Evolutionary conservation across 75 land plant species (phyloP), one percentile per base, ranked within the genome.

Genomic region (Pinus tabuliformis): DNA sequence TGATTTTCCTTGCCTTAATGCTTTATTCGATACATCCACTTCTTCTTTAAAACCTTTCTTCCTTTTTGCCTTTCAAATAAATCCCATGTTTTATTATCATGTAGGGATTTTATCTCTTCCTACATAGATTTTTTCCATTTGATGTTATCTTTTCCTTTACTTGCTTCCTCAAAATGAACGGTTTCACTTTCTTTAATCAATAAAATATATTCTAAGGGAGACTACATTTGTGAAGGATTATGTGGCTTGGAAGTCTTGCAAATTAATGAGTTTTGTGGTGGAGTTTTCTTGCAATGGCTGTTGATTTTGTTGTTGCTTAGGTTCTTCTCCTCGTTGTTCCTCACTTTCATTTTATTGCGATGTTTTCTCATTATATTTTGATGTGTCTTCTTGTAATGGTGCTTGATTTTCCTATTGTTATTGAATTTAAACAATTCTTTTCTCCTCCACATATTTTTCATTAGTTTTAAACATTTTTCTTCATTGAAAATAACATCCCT

Each of bases 401-500:
- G 59, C 0, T 58, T 14, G 0, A 58, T 14, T 58, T 58, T 58
- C 59, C 59, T 15, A 2, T 15, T 58, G 59, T 1, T 15, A 1
- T 18, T 1, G 14, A 14, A 58, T 58, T 58, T 58, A 1, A 58
- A 15, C 18, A 58, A 1, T 14, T 58, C 18, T 15, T 18, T 58
- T 58, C 18, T 15, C 14, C 59, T 3, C 18, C 18, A 15, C 59
- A 15, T 58, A 14, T 58, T 58, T 18, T 18, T 15, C 59, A 58
- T 15, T 58, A 15, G 2, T 58, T 14, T 58, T 58, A 58, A 0
- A 58, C 59, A 33, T 18, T 58, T 58, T 14, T 15, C 33, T 58
- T 58, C 78, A 52, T 59, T 5, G 64, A 85, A 81, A 5, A 79
- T 72, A 26, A 71, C 83, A 78, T 81, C 86, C 56, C 56, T 54